A percentile compares a stretch with the other conserved stretches of the same genome.
phyloP scores from a whole-genome alignment of 139 green algal genomes.

The Astrephomene gubernaculifera region DNA sequence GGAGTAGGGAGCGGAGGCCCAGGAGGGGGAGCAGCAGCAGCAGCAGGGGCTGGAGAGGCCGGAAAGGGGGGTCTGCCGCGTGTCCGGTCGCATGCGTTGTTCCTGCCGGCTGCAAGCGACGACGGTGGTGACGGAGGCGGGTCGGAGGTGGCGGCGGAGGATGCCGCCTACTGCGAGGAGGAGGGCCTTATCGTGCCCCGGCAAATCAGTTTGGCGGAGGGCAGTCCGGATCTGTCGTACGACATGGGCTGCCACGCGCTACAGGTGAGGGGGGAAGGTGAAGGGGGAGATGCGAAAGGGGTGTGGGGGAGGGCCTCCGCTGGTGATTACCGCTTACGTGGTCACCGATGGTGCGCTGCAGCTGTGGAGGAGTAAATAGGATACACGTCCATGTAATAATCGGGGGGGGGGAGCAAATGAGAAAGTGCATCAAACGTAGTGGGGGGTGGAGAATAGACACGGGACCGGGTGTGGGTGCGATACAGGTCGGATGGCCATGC shows the following conservation, averaged over 20 bases:
- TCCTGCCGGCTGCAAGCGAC: too few relatives aligned
- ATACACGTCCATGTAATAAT: too few relatives aligned
- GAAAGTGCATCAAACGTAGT: too few relatives aligned
- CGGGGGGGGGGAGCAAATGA: too few relatives aligned
- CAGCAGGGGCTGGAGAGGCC: not conserved
- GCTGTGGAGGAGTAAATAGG: too few relatives aligned
- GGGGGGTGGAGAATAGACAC: too few relatives aligned
- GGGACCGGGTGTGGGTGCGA: too few relatives aligned
- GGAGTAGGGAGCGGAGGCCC: not conserved
- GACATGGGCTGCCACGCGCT: slow-evolving; percentile 24
- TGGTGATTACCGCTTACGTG: too few relatives aligned
- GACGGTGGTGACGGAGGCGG: too few relatives aligned
- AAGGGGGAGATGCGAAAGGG: not conserved
- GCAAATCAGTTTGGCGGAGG: slow-evolving; percentile 26
- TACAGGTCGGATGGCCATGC: too few relatives aligned
- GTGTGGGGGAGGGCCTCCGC: not conserved
- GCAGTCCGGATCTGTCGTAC: slow-evolving; percentile 14
- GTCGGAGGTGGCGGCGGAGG: not conserved
- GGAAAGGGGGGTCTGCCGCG: not conserved
- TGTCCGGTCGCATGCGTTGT: slow-evolving; percentile 31
- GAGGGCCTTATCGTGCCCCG: slow-evolving; percentile 25
- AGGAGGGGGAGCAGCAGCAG: not conserved
- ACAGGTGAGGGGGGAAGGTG: too few relatives aligned
- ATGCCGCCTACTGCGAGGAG: not conserved
- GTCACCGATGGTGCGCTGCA: too few relatives aligned